Evolutionary conservation across 768 basidiomycete species (phyloP).

Genomic region (Leccinum pellstonianum): DNA sequence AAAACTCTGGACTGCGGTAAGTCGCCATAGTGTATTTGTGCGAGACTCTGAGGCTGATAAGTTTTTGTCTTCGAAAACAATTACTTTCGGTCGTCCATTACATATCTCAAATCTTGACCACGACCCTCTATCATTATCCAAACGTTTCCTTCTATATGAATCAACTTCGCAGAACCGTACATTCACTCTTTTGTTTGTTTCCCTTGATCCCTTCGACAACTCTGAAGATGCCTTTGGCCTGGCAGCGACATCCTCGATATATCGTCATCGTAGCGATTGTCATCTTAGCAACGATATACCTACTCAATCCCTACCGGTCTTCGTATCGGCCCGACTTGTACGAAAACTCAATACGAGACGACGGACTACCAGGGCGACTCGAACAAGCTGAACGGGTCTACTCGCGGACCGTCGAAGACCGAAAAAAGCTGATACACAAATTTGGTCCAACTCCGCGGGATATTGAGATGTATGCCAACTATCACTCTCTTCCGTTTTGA

Average conservation of each 20-base stretch:
- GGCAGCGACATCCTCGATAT: conserved; percentile 55
- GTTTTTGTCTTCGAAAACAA: background rate
- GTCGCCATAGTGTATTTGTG: conserved; percentile 1
- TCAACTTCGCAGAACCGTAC: conserved; percentile 7
- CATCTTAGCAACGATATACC: conserved; percentile 45
- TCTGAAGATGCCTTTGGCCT: conserved; percentile 29
- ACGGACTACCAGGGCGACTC: conserved; percentile 39
- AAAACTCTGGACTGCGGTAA: conserved; percentile 14
- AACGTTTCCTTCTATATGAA: conserved; percentile 6
- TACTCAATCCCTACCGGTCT: conserved; percentile 41
- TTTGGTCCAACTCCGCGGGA: conserved; percentile 53
- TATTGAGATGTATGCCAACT: conserved; percentile 37
- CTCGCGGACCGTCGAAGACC: conserved; percentile 38
- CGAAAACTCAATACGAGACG: conserved; percentile 31
- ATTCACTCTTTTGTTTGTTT: conserved; percentile 8
- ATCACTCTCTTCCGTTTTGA: conserved; percentile 5
- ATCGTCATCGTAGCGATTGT: conserved; percentile 41
- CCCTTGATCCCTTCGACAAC: background rate
- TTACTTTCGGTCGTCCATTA: background rate
- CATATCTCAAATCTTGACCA: conserved; percentile 8
- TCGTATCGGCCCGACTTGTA: conserved; percentile 24
- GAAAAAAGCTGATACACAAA: conserved; percentile 49
- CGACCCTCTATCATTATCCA: conserved; percentile 17
- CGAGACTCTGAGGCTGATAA: background rate
- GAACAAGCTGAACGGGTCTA: conserved; percentile 47